Conservation (phyloP, 2,329 filamentous ascomycete genomes). For the Rhytidhysteron rufulum region DNA sequence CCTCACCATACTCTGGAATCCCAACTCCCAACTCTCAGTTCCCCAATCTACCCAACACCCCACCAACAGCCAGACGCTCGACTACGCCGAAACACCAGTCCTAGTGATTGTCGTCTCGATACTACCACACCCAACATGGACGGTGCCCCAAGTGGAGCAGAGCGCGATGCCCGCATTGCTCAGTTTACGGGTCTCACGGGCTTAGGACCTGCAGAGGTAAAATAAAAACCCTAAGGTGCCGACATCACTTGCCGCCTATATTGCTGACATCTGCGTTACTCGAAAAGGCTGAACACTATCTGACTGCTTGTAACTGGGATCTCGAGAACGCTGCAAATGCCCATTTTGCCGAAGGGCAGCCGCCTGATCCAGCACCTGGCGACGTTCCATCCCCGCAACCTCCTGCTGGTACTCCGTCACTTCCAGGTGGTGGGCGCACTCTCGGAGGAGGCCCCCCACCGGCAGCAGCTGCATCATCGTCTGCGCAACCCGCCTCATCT, state of each 20-base stretch:
- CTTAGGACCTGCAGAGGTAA: conserved; percentile 28
- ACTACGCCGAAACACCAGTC: conserved; percentile 2
- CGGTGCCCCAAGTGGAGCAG: conserved; percentile 19
- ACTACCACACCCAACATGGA: too few species aligned
- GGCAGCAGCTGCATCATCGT: conserved; percentile 20
- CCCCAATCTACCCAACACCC: too few species aligned
- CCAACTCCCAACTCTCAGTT: too few species aligned
- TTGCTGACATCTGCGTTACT: conserved; percentile 16
- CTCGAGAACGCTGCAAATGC: conserved; percentile 43
- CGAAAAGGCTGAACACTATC: conserved; percentile 41
- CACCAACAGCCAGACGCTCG: conserved; percentile 6
- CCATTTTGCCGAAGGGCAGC: conserved; percentile 37
- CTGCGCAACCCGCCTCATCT: conserved; percentile 17
- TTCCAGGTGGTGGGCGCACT: conserved; percentile 32
- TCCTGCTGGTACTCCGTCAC: conserved; percentile 2
- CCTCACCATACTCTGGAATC: too few species aligned
- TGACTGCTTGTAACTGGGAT: conserved; percentile 44
- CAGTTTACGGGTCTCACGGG: conserved; percentile 33
- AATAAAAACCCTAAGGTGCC: too few species aligned
- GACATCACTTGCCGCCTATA: background rate
- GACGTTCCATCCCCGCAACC: conserved; percentile 14
- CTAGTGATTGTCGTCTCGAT: too few species aligned
- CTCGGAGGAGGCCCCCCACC: conserved; percentile 34
- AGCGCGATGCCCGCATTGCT: conserved; percentile 32
- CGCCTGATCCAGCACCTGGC: conserved; percentile 28